Base-by-base conservation (phyloP, 345 rosid species). In the Pistacia vera region DNA sequence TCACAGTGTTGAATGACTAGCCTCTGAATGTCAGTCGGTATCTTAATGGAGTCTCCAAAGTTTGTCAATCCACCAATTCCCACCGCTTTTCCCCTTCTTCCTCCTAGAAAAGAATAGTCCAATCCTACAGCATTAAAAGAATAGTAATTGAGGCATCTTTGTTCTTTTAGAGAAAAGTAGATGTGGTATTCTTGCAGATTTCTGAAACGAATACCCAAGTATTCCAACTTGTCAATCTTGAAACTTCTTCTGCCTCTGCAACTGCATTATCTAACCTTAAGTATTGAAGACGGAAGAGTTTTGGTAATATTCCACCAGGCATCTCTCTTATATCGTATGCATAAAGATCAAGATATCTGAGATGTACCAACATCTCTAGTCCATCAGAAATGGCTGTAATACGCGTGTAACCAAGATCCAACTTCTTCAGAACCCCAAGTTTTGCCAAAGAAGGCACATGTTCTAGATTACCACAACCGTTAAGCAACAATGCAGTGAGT, bases 341-440 rank as follows among this genome's bases (percentile, higher is more conserved):
- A 11, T 1, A 8, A 0, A 82, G 71, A 51, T 79, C 63, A 46
- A 56, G 80, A 65, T 79, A 76, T 46, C 9, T 63, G 20, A 82
- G 75, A 49, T 51, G 65, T 4, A 30, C 12, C 60, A 68, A 22
- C 38, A 30, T 60, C 46, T 71, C 78, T 2, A 82, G 0, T 13
- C 82, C 85, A 11, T 57, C 25, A 11, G 85, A 82, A 6, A 78
- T 67, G 28, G 46, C 71, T 36, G 54, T 6, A 28, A 75, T 30
- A 41, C 4, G 1, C 1, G 72, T n/a, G 16, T 0, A 0, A 1
- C 35, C 4, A 28, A 82, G 62, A 61, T 75, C 77, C 77, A 78
- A 75, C 71, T 52, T 60, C 71, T 58, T 35, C 66, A 82, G 44
- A 10, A 41, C 25, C 28, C 30, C 30, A n/a, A 81, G 76, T 8